Evolutionary conservation across 106 monocot species (phyloP).

Genomic region (Allium sativum): DNA sequence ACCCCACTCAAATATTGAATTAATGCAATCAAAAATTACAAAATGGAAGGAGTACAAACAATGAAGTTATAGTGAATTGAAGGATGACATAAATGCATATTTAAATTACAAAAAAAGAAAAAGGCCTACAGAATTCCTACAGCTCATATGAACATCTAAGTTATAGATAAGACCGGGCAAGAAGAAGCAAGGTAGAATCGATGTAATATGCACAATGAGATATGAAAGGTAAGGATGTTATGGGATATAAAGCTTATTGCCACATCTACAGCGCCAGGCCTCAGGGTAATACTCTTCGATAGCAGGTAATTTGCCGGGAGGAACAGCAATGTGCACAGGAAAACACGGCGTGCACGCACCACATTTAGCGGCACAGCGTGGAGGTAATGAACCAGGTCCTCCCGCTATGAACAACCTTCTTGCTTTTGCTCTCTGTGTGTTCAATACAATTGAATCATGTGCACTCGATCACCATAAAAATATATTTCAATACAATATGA

Average conservation of each 20-base stretch:
- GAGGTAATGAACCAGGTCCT: constrained; percentile 50
- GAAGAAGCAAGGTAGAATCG: too few species aligned
- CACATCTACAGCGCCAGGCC: constrained; percentile 75
- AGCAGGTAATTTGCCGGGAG: constrained; percentile 34
- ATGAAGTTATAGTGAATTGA: too few species aligned
- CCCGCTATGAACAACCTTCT: not conserved
- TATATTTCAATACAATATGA: too few species aligned
- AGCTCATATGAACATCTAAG: too few species aligned
- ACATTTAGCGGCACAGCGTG: constrained; percentile 35
- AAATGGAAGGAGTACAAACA: too few species aligned
- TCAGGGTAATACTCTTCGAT: constrained; percentile 68
- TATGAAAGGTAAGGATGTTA: not conserved
- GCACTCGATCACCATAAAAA: not conserved
- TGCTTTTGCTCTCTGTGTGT: not conserved
- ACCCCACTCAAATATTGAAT: too few species aligned
- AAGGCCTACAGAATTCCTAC: too few species aligned
- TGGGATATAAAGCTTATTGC: constrained; percentile 44
- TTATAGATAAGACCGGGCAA: too few species aligned
- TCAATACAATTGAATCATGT: not conserved
- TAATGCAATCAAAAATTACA: too few species aligned
- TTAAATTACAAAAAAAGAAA: too few species aligned
- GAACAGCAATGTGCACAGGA: constrained; percentile 55
- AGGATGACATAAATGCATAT: too few species aligned
- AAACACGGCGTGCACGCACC: constrained; percentile 41
- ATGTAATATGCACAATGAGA: too few species aligned